A percentile compares a stretch with the other conserved stretches of the same genome.
Conservation (phyloP, 768 basidiomycete species). For the Phanerodontia chrysosporium region DNA sequence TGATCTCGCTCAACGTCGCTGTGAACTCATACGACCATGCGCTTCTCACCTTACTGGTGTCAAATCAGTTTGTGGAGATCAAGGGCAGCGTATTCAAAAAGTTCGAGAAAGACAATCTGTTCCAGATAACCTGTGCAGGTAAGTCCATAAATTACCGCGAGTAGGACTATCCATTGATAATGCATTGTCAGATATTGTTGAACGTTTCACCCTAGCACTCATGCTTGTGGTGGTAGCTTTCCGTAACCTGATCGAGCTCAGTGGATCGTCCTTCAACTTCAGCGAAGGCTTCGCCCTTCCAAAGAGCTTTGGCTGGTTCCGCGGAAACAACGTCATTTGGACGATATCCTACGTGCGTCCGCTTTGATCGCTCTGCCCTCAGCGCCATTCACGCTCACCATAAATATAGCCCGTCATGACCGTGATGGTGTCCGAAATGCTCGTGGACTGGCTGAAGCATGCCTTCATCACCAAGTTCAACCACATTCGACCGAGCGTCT, state of each 20-base stretch:
- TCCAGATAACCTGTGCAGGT: slow-evolving; percentile 98
- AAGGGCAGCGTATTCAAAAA: slow-evolving; percentile 99
- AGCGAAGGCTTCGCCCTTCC: slow-evolving; percentile 67
- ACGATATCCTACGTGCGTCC: slow-evolving; percentile 85
- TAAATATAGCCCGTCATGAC: slow-evolving; percentile 76
- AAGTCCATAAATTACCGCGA: slow-evolving; percentile 14
- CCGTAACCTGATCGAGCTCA: slow-evolving; percentile 91
- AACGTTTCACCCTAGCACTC: slow-evolving; percentile 86
- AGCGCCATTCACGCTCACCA: neutral
- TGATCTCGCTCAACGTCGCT: slow-evolving; percentile 92
- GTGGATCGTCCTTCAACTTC: slow-evolving; percentile 84
- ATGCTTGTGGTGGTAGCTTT: slow-evolving; percentile 92
- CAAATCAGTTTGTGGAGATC: slow-evolving; percentile 99
- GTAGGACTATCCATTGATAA: neutral
- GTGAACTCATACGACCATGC: slow-evolving; percentile 98
- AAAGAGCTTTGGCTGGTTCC: slow-evolving; percentile 80
- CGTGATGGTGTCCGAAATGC: slow-evolving; percentile 86
- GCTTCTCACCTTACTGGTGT: slow-evolving; percentile 87
- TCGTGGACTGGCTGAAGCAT: slow-evolving; percentile 98
- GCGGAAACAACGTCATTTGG: slow-evolving; percentile 75
- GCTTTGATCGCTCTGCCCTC: neutral
- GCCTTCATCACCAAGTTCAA: slow-evolving; percentile 99
- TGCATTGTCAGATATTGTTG: slow-evolving; percentile 72
- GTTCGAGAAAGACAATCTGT: slow-evolving; percentile 97
- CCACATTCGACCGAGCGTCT: slow-evolving; percentile 92